Conservation (phyloP, 139 green algal genomes). For the Haematococcus sp. region DNA sequence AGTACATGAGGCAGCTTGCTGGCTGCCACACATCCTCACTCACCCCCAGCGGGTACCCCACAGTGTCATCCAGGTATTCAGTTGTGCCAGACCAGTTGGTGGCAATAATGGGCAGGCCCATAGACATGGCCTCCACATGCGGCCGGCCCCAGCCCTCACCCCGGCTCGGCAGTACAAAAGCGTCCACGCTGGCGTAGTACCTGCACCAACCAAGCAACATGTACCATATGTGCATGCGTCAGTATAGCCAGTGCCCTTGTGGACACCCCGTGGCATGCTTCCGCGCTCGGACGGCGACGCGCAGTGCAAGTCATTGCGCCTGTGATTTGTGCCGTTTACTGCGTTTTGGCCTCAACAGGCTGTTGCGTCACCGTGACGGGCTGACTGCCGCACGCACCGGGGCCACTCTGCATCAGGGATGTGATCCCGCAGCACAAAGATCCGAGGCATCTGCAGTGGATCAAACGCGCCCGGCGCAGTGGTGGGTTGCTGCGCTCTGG, state of each 20-base stretch:
- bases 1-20: too few relatives aligned
- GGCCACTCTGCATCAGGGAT: neutral
- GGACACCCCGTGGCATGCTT: too few relatives aligned
- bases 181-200: slow-evolving; percentile 35
- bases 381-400: neutral
- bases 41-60: slow-evolving; percentile 37
- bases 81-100: slow-evolving; percentile 74
- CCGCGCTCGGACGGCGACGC: too few relatives aligned
- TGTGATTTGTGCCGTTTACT: neutral
- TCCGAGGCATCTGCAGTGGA: too few relatives aligned
- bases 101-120: slow-evolving; percentile 60
- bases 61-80: slow-evolving; percentile 48
- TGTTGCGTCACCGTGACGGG: too few relatives aligned
- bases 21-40: too few relatives aligned
- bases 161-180: slow-evolving; percentile 75
- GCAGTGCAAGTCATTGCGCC: too few relatives aligned
- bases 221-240: neutral
- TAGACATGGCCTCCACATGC: slow-evolving; percentile 68
- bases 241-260: neutral
- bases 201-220: too few relatives aligned
- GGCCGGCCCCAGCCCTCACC: slow-evolving; percentile 77
- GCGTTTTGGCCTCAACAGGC: too few relatives aligned
- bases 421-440: too few relatives aligned
- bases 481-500: too few relatives aligned
- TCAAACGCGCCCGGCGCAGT: too few relatives aligned